Evolutionary conservation across 345 rosid genomes (phyloP).

Genomic region (Ceriops tagal): DNA sequence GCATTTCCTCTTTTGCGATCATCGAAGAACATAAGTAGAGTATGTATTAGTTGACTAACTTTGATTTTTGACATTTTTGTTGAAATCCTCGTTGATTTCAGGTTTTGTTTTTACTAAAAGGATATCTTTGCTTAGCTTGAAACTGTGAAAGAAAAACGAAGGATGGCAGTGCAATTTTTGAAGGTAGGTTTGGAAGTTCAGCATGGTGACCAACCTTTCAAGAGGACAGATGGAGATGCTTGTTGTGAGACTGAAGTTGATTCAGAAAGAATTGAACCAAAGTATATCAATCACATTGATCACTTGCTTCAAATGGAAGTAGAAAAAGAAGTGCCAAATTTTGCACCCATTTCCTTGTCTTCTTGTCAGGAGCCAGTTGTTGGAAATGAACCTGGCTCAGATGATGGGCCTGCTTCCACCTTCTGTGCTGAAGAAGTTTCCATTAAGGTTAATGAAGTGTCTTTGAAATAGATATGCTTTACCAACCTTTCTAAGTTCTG

Average conservation of each 20-base stretch:
- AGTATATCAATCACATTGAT: slow-evolving; percentile 13
- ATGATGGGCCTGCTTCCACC: slow-evolving; percentile 19
- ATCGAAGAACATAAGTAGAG: slow-evolving; percentile 58
- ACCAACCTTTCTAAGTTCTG: slow-evolving; percentile 9
- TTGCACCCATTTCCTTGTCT: slow-evolving; percentile 14
- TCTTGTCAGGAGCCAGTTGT: slow-evolving; percentile 17
- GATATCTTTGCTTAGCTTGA: slow-evolving; percentile 40
- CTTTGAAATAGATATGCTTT: slow-evolving; percentile 14
- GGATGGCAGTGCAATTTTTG: slow-evolving; percentile 50
- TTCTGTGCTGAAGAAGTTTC: slow-evolving; percentile 29
- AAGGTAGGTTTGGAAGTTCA: slow-evolving; percentile 53
- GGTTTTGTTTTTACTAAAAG: slow-evolving; percentile 3
- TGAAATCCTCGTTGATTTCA: slow-evolving; percentile 2
- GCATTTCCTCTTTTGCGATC: slow-evolving; percentile 62
- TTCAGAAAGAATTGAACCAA: slow-evolving; percentile 5
- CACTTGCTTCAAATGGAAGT: slow-evolving; percentile 16
- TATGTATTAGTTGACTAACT: slow-evolving; percentile 31
- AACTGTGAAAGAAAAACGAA: slow-evolving; percentile 56
- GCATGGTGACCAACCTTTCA: slow-evolving; percentile 22
- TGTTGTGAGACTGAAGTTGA: slow-evolving; percentile 24
- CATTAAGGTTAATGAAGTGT: slow-evolving; percentile 1
- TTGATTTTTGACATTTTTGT: neutral
- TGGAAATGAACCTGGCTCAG: slow-evolving; percentile 12
- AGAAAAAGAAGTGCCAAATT: slow-evolving; percentile 19
- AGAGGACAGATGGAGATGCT: slow-evolving; percentile 18